Evolutionary conservation across 192 early-diverging fungal genomes (phyloP), one percentile per base, ranked within the genome.

Genomic region (Coemansia sp.): DNA sequence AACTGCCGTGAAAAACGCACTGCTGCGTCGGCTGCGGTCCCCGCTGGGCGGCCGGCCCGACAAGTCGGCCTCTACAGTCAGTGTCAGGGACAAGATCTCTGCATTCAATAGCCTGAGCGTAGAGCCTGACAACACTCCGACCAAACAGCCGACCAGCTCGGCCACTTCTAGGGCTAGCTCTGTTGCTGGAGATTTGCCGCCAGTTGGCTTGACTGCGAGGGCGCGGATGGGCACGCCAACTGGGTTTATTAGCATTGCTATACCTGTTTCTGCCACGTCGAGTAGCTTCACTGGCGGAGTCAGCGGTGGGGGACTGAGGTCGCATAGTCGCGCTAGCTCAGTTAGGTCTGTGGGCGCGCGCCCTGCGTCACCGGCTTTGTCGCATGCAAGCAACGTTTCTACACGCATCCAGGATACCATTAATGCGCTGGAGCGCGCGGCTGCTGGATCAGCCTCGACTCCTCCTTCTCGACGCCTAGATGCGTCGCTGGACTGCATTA

Each of bases 51-150:
- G 68, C 5, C 65, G 35, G 14, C 58, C 62, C 1, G 75, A 78
- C 48, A 50, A 38, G n/a, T 44, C 62, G n/a, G 22, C 69, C 1
- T 58, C 58, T 15, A 15, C 55, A 12, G 21, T 52, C 14, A 78
- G 75, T 11, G 75, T 78, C n/a, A 38, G 69, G 9, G 75, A 78
- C 21, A 61, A 70, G 6, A 72, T 78, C 19, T 53, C 65, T 21
- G 75, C 75, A 17, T 78, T 72, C 41, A 68, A 78, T 40, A 59
- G 43, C 1, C 36, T 77, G n/a, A 40, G 63, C 8, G 56, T 70
- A 5, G 46, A 50, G 19, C 12, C 43, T 0, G 38, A 40, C 38
- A 46, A 18, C 10, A 50, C 46, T 8, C 46, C 46, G 1, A 50
- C 24, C 14, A 15, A 14, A 24, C 46, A 24, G 46, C 46, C 46